phyloP scores from a whole-genome alignment of 2,329 filamentous ascomycete genomes.

The Teratosphaeriaceae sp. region DNA sequence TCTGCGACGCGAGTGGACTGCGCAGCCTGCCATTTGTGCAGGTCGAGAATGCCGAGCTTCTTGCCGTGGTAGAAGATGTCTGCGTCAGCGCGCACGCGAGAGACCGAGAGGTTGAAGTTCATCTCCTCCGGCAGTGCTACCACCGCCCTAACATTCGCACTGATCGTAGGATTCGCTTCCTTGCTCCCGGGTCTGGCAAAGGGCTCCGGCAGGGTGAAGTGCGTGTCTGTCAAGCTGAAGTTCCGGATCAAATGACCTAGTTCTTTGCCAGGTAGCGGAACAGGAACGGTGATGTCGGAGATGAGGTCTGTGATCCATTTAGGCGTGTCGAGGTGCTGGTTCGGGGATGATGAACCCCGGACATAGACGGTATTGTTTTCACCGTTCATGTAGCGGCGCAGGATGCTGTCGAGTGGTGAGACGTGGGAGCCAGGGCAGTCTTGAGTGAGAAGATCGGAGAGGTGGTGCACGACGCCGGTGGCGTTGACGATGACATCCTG shows the following conservation, averaged over 20 bases:
- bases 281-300: slow-evolving; percentile 71
- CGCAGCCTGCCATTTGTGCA: slow-evolving; percentile 76
- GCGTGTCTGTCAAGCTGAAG: slow-evolving; percentile 77
- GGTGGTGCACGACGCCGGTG: slow-evolving; percentile 61
- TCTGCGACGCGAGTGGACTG: slow-evolving; percentile 63
- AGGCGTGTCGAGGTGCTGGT: slow-evolving; percentile 62
- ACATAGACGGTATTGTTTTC: slow-evolving; percentile 74
- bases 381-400: slow-evolving; percentile 76
- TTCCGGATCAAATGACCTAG: slow-evolving; percentile 81
- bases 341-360: slow-evolving; percentile 62
- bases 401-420: slow-evolving; percentile 77
- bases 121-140: slow-evolving; percentile 77
- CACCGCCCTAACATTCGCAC: slow-evolving; percentile 72
- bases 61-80: slow-evolving; percentile 72
- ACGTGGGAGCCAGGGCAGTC: slow-evolving; percentile 69
- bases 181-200: slow-evolving; percentile 69
- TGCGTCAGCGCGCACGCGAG: slow-evolving; percentile 66
- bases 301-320: slow-evolving; percentile 77
- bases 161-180: slow-evolving; percentile 68
- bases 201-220: slow-evolving; percentile 78
- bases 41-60: slow-evolving; percentile 73
- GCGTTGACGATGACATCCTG: slow-evolving; percentile 62
- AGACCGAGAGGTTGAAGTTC: slow-evolving; percentile 76
- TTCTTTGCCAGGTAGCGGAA: slow-evolving; percentile 74
- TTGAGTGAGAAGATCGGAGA: slow-evolving; percentile 66